Conservation (phyloP, 768 basidiomycete genomes). For the Saitozyma podzolica region DNA sequence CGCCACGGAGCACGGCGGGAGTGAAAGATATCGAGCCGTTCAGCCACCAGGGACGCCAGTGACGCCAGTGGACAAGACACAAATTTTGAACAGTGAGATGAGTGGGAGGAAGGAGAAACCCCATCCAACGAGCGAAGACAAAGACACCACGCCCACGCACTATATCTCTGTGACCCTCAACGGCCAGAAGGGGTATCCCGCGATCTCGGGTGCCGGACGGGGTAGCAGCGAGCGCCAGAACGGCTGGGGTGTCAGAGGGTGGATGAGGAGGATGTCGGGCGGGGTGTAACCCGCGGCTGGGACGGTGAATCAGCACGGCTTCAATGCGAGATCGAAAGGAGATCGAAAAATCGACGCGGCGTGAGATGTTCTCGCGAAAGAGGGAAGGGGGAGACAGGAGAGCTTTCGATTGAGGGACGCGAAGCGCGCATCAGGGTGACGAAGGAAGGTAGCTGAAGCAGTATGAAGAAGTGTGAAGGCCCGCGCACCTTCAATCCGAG, state of each 20-base stretch:
- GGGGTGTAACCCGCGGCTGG: slow-evolving; percentile 1
- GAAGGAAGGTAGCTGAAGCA: background rate
- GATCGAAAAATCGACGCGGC: no score
- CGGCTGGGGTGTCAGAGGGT: slow-evolving; percentile 21
- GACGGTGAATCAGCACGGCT: slow-evolving; percentile 5
- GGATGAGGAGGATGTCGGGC: slow-evolving; percentile 39
- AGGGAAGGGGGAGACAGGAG: no score
- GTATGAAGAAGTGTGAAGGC: background rate
- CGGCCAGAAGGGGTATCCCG: slow-evolving; percentile 43
- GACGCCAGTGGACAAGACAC: background rate
- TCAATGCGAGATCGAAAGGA: no score
- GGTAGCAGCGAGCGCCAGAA: slow-evolving; percentile 22
- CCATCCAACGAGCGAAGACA: no score
- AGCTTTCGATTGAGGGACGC: background rate
- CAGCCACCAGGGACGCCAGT: no score
- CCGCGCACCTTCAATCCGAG: background rate
- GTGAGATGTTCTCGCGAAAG: no score
- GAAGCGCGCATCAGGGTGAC: no score
- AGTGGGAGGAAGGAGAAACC: no score
- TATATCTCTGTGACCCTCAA: slow-evolving; percentile 46
- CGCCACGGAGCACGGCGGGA: background rate
- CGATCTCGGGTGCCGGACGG: slow-evolving; percentile 36
- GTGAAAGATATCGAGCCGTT: no score
- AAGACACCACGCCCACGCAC: slow-evolving; percentile 17
- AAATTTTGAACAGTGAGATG: no score